Conservation (phyloP, 441 rosid genomes). For the Mallotus repandus region DNA sequence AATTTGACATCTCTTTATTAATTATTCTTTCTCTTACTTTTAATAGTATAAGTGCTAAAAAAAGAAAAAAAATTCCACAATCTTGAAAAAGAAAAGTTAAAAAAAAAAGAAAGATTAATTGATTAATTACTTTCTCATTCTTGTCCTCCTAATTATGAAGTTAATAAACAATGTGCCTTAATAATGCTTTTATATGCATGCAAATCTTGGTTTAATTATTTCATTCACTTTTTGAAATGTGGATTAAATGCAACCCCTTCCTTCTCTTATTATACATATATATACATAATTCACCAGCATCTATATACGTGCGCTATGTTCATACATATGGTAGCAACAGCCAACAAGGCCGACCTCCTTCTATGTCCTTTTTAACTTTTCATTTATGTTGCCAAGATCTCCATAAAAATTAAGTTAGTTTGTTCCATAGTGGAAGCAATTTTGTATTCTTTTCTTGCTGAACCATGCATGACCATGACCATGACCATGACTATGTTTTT, state of each 20-base stretch:
- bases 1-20: no score
- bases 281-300: background rate
- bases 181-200: background rate
- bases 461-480: background rate
- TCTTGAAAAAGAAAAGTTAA: background rate
- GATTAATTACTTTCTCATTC: background rate
- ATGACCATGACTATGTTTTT: background rate
- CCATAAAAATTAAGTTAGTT: background rate
- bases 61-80: background rate
- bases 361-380: background rate
- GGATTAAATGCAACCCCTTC: background rate
- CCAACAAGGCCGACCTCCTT: background rate
- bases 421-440: background rate
- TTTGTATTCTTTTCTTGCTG: background rate
- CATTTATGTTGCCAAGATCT: background rate
- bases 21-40: background rate
- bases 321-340: background rate
- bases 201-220: conserved; percentile 7
- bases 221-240: background rate
- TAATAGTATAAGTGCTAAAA: background rate
- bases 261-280: background rate
- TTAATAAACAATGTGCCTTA: background rate
- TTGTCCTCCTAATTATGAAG: background rate
- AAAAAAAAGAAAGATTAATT: no score
- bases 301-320: background rate